Evolutionary conservation across 768 basidiomycete genomes (phyloP), one percentile per base, ranked within the genome.

Genomic region (Russula sp.): DNA sequence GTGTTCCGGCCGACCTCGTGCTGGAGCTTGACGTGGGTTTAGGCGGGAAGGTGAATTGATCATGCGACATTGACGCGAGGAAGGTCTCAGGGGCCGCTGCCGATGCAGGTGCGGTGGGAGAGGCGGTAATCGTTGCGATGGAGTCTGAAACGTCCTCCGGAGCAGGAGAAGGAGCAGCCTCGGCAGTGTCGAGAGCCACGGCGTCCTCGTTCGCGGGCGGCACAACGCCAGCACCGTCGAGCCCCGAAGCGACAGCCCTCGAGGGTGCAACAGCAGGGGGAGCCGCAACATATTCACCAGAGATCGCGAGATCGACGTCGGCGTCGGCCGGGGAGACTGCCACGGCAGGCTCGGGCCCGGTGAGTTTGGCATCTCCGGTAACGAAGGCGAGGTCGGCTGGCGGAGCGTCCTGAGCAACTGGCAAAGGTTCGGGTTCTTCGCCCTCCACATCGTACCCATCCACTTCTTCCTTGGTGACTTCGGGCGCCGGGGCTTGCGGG

Each of bases 21-120:
- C 16, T 14, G 31, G 53, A 37, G 9, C 13, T 40, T 7, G 55
- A 59, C 13, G 52, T 14, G 0, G 58, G 54, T 27, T 50, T 59
- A 8, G 63, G 63, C 5, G 63, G 63, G 45, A 64, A 64, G 0
- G 58, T 60, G 42, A 64, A 64, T 3, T 64, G 63, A 18, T 60
- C 63, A 34, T 51, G 58, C 2, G 58, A 55, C 42, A 64, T 32
- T 1, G 63, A 60, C 2, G 48, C 27, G 22, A 64, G 63, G 22
- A 64, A 64, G 0, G 40, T 51, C n/a, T 64, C 63, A 9, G 31
- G 40, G 1, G 4, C 58, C 37, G 6, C 27, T 3, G 57, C 16
- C 1, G 34, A 6, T 1, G 13, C 34, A 44, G 53, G 48, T 4
- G 34, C 18, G 1, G 45, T 16, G 3, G 22, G 13, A 9, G 22